Evolutionary conservation across 2,329 filamentous ascomycete species (phyloP), one percentile per base, ranked within the genome.

Genomic region (Trichoderma gracile): DNA sequence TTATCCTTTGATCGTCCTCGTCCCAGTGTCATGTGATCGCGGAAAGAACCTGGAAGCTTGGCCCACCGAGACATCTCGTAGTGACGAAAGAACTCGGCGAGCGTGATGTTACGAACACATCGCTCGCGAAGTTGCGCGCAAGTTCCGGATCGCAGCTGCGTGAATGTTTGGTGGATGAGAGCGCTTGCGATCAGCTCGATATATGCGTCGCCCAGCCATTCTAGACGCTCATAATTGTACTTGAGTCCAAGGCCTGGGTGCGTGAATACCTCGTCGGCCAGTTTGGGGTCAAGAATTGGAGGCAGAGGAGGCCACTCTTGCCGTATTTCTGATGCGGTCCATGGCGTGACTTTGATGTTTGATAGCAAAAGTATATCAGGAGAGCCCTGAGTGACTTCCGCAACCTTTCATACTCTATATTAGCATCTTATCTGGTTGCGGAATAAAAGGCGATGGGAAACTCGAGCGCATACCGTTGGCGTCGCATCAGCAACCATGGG

Each of bases 131-230:
- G 78, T 68, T 93, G 90, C 10, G 89, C 88, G 70, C 88, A 86
- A 66, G 87, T 84, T 3, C 93, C 93, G 0, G 89, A 82, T 0
- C 85, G 73, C 10, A 92, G 79, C 14, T 82, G 77, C 1, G 83
- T 82, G 71, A 93, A 95, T 9, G 86, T 90, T 65, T 87, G 80
- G 75, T 87, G 91, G 66, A 98, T 90, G 58, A 96, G 82, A 19
- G 86, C 84, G 0, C 90, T 88, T 6, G 93, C 86, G 53, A 93
- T 86, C 58, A 93, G 78, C 72, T 96, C 90, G 58, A 96, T 80
- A 70, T 94, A 94, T 21, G 91, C 89, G 74, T 98, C 94, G 7
- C 94, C 94, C 8, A 97, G 82, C 78, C 94, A 93, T 76, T 98
- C 94, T 7, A 97, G 85, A 19, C 86, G 85, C 72, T 97, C 93